Percentiles rank a stretch among this genome's conserved stretches.
These are phyloP conservation scores for Coix lacrymajobi DNA, from an alignment of 176 grass and related monocot species.

Conservation along the genomic window DNA sequence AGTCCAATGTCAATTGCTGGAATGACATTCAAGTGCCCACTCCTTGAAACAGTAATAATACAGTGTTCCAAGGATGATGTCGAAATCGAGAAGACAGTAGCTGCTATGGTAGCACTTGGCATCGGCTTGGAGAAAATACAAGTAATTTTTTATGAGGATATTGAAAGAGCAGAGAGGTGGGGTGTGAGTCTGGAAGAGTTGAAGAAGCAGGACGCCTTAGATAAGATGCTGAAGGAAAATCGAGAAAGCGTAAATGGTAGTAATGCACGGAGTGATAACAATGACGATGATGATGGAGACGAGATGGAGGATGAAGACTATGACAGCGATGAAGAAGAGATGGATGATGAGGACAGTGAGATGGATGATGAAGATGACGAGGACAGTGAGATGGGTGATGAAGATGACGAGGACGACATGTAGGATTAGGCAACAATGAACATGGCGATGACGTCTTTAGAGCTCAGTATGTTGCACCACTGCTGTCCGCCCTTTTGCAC, in stretches of 20 bases:
- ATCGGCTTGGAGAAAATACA: not conserved
- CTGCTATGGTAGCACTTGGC: not conserved
- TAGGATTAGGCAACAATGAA: not conserved
- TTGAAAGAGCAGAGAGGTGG: not conserved
- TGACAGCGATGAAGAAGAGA: not conserved
- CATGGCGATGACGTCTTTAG: not conserved
- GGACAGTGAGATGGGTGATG: too few relatives aligned
- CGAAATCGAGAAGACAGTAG: not conserved
- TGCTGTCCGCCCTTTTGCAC: not conserved
- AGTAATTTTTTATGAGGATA: not conserved
- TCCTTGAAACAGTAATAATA: slow-evolving; percentile 17
- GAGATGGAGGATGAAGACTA: not conserved
- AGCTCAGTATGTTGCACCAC: not conserved
- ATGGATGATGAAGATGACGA: not conserved
- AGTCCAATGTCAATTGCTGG: not conserved
- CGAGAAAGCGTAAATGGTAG: not conserved
- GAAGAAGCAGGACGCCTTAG: not conserved
- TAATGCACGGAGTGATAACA: not conserved
- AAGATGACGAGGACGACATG: not conserved
- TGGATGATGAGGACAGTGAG: not conserved
- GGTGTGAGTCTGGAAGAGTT: not conserved
- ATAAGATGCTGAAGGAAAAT: not conserved
- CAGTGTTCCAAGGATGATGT: not conserved
- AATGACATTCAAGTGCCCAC: slow-evolving; percentile 3
- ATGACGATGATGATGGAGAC: not conserved